Conservation (phyloP, 176 grass and related monocot species). For the Themeda triandra region DNA sequence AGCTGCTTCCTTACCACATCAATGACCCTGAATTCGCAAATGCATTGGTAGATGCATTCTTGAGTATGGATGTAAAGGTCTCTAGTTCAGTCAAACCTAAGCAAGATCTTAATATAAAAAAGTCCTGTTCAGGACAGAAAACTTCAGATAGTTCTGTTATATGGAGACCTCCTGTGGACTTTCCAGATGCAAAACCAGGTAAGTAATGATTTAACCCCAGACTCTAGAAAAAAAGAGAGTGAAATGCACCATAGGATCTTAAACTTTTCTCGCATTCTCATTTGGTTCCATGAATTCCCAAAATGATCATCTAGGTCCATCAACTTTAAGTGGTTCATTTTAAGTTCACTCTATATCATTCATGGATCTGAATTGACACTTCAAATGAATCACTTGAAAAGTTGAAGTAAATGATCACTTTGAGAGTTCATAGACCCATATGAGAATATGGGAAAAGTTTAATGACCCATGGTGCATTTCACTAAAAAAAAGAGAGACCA, state of each 20-base stretch:
- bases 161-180: conserved; percentile 49
- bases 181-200: conserved; percentile 87
- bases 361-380: background rate
- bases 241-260: background rate
- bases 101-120: conserved; percentile 27
- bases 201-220: background rate
- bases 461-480: background rate
- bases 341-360: background rate
- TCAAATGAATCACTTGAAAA: background rate
- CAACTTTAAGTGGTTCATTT: background rate
- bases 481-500: background rate
- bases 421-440: background rate
- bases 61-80: conserved; percentile 55
- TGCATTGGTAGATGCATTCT: conserved; percentile 73
- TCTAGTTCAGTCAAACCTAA: conserved; percentile 25
- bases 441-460: background rate
- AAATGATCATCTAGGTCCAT: background rate
- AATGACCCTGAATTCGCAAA: conserved; percentile 86
- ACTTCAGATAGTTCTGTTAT: conserved; percentile 47
- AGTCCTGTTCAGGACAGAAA: conserved; percentile 19
- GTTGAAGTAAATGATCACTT: background rate
- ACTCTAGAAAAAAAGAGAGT: background rate
- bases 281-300: background rate
- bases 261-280: background rate
- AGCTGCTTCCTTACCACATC: conserved; percentile 79